Base-by-base conservation (phyloP, 1,284 basidiomycete genomes). In the Chondrostereum purpureum region DNA sequence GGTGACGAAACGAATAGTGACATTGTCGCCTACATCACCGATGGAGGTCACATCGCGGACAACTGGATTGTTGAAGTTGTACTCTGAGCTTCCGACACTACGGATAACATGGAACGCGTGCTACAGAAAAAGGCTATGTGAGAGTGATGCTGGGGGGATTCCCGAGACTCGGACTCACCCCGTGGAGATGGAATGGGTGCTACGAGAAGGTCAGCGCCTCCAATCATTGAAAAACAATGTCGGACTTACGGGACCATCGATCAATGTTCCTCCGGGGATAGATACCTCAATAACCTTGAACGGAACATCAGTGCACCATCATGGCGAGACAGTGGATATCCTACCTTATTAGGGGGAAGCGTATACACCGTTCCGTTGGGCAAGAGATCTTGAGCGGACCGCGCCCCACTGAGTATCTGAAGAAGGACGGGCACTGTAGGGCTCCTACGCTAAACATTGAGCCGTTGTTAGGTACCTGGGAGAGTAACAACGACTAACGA, bases 71-170 rank as follows among this genome's bases (percentile, higher is more conserved):
- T 53, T 54, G 47, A 66, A 73, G 44, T 73, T 72, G 52, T 68
- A 66, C 0, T 31, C 27, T 31, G 23, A 18, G 24, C 58, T 61
- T 20, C 61, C 64, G 2, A 65, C 64, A 43, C 59, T 68, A 46
- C 69, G 65, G 19, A 72, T 52, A 5, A 73, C 64, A 13, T 56
- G 60, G 49, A 74, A 74, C 1, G 58, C 43, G 43, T 74, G 72
- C 66, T 71, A 24, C n/a, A n/a, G n/a, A n/a, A n/a, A n/a, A n/a
- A n/a, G n/a, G n/a, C n/a, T n/a, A n/a, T n/a, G n/a, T n/a, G n/a
- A n/a, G n/a, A n/a, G n/a, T n/a, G n/a, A n/a, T n/a, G n/a, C n/a
- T n/a, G n/a, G n/a, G n/a, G n/a, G n/a, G n/a, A n/a, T n/a, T n/a
- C n/a, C n/a, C 14, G 23, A 35, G 17, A 14, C 27, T 22, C 12